A percentile compares a stretch with the other conserved stretches of the same genome.
phyloP scores from a whole-genome alignment of 768 basidiomycete genomes.

The Pleurotus eryngii region DNA sequence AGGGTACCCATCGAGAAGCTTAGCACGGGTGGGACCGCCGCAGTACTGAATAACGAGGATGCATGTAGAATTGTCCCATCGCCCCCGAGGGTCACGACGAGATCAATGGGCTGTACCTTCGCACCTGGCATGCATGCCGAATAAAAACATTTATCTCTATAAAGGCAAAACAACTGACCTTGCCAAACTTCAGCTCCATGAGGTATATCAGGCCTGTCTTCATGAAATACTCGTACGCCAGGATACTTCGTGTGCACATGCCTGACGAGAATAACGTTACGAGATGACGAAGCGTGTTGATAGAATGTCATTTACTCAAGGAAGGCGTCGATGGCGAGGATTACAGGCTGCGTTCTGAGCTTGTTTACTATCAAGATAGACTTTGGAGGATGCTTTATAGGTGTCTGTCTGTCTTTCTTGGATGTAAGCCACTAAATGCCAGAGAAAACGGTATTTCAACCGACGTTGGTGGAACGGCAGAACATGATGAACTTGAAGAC shows the following conservation, averaged over 20 bases:
- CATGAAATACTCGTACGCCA: constrained; percentile 61
- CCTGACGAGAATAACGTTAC: constrained; percentile 27
- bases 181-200: constrained; percentile 67
- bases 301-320: constrained; percentile 47
- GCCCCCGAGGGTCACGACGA: constrained; percentile 89
- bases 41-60: constrained; percentile 83
- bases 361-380: constrained; percentile 80
- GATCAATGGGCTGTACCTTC: constrained; percentile 64
- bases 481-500: not conserved
- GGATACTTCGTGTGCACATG: constrained; percentile 58
- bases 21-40: constrained; percentile 89
- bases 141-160: not conserved
- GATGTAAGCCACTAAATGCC: constrained; percentile 5
- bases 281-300: not conserved
- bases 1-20: constrained; percentile 93
- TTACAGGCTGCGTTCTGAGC: constrained; percentile 71
- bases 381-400: constrained; percentile 43
- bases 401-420: constrained; percentile 33
- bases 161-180: constrained; percentile 32
- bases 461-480: constrained; percentile 5
- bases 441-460: not conserved
- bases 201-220: constrained; percentile 64
- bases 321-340: constrained; percentile 72
- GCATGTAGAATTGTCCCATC: constrained; percentile 95
- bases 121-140: constrained; percentile 29